phyloP scores from a whole-genome alignment of 257 asterid genomes.

The Fraxinus cuspidata region DNA sequence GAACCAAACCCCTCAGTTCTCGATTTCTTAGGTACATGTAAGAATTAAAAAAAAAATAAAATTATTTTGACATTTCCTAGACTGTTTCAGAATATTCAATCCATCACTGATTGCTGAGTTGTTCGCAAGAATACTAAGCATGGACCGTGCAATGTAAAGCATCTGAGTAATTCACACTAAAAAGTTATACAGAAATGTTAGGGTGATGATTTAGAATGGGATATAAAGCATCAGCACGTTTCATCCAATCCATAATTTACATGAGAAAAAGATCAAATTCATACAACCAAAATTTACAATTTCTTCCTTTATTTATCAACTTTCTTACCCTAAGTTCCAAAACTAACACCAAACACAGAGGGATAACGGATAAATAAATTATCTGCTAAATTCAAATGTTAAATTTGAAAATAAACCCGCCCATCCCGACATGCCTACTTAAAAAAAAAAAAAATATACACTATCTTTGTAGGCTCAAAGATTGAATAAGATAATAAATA shows the following conservation, averaged over 20 bases:
- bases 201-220: background rate
- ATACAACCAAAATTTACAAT: background rate
- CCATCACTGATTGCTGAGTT: background rate
- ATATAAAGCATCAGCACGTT: background rate
- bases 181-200: background rate
- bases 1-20: too few relatives aligned
- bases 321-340: background rate
- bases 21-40: background rate
- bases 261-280: background rate
- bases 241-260: background rate
- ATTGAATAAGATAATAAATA: too few relatives aligned
- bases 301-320: background rate
- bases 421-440: too few relatives aligned
- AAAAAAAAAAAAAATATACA: too few relatives aligned
- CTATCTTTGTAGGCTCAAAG: too few relatives aligned
- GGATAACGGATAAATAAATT: background rate
- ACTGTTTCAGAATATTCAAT: background rate
- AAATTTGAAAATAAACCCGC: constrained; percentile 3
- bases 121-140: background rate
- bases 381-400: background rate
- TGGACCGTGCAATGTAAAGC: constrained; percentile 11
- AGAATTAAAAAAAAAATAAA: background rate
- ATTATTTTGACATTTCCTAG: background rate
- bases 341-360: background rate
- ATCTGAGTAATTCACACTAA: background rate